Conservation (phyloP, 202 grass and related monocot genomes). For the Miscanthus sacchariflorus region DNA sequence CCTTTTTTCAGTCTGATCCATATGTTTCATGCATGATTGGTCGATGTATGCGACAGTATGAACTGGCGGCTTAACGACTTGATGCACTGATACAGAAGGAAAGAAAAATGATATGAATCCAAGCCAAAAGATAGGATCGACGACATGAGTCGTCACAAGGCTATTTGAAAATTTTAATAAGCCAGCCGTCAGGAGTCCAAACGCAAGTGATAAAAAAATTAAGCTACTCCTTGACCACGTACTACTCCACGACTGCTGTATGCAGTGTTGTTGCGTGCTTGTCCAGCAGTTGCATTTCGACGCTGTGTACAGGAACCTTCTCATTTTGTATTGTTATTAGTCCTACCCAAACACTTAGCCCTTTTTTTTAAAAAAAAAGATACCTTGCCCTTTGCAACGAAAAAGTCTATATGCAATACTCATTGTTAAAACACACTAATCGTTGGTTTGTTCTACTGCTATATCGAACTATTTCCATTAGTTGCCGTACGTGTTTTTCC, state of each 20-base stretch:
- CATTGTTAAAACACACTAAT: constrained; percentile 22
- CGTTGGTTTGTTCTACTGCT: neutral
- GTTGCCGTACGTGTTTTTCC: neutral
- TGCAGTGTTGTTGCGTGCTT: constrained; percentile 1
- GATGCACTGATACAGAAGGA: neutral
- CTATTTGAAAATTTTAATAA: neutral
- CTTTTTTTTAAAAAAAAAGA: too few species aligned
- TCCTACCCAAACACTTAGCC: neutral
- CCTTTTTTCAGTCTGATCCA: neutral
- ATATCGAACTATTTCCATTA: neutral
- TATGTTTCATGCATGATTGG: constrained; percentile 38
- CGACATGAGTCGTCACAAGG: constrained; percentile 2
- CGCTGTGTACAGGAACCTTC: neutral
- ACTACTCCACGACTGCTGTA: neutral
- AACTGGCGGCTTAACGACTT: constrained; percentile 4
- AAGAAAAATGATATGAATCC: neutral
- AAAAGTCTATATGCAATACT: neutral
- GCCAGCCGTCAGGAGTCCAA: neutral
- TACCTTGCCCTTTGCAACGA: neutral
- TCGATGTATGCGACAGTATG: neutral
- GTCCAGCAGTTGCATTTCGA: neutral
- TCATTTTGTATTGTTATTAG: constrained; percentile 16
- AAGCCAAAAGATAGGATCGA: neutral
- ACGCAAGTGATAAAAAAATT: neutral
- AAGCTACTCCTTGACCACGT: neutral